Percentiles rank a stretch among this genome's conserved stretches.
These are phyloP conservation scores for Sugiyamaella neomexicana DNA, from an alignment of 1,139 yeast species.

Conservation along the genomic window DNA sequence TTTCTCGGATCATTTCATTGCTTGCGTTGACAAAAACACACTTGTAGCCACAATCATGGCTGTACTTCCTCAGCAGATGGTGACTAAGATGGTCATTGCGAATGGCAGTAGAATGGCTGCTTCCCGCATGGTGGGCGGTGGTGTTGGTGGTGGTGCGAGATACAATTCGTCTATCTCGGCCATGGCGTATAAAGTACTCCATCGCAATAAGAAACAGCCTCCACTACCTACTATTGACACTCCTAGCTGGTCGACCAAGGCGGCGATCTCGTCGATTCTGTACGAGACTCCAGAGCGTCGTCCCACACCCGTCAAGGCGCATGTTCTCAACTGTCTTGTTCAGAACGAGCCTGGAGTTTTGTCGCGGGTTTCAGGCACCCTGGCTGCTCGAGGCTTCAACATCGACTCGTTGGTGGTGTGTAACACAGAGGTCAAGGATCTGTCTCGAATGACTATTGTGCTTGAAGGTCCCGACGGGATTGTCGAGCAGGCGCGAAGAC, in stretches of 20 bases:
- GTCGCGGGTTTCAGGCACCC: constrained; percentile 87
- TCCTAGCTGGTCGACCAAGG: constrained; percentile 92
- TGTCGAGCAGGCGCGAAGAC: constrained; percentile 98
- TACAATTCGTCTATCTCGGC: constrained; percentile 74
- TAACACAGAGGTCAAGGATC: constrained; percentile 91
- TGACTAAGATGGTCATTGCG: neutral
- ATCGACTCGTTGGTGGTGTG: constrained; percentile 96
- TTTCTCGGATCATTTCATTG: neutral
- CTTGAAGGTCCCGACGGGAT: constrained; percentile 94
- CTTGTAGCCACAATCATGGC: neutral
- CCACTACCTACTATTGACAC: constrained; percentile 93
- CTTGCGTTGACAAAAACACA: neutral
- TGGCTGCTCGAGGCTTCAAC: constrained; percentile 97
- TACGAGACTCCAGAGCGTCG: constrained; percentile 89
- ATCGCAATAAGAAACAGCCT: constrained; percentile 78
- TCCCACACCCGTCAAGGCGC: constrained; percentile 51
- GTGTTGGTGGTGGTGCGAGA: constrained; percentile 19
- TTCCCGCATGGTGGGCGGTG: constrained; percentile 1
- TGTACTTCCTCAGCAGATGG: neutral
- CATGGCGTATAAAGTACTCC: constrained; percentile 87
- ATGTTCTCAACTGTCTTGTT: constrained; percentile 91
- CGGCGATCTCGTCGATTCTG: constrained; percentile 91
- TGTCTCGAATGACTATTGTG: constrained; percentile 95
- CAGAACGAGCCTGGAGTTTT: constrained; percentile 99
- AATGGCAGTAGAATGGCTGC: neutral